Evolutionary conservation across 2,329 filamentous ascomycete genomes (phyloP).

Genomic region (Fusarium solani-melongenae): DNA sequence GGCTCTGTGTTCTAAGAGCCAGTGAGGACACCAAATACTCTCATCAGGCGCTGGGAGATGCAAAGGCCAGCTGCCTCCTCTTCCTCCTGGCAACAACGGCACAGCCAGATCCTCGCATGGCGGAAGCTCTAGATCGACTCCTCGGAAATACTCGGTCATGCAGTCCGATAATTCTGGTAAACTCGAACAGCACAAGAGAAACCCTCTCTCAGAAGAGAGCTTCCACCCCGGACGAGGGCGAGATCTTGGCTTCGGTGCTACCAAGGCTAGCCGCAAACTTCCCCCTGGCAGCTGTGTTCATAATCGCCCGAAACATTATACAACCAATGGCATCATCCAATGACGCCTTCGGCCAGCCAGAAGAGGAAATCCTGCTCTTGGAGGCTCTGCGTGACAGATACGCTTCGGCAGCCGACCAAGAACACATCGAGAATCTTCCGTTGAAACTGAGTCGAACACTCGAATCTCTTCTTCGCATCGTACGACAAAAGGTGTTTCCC

Average conservation of each 20-base stretch:
- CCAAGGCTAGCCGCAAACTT: constrained; percentile 36
- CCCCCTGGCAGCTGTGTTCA: constrained; percentile 38
- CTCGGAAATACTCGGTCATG: constrained; percentile 10
- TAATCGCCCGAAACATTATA: constrained; percentile 26
- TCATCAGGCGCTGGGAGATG: constrained; percentile 21
- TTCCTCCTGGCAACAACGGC: constrained; percentile 36
- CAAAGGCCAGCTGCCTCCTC: constrained; percentile 39
- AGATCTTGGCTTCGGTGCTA: constrained; percentile 13
- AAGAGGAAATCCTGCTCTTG: constrained; percentile 42
- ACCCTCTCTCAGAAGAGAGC: background rate
- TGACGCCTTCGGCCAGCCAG: constrained; percentile 10
- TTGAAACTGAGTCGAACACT: constrained; percentile 35
- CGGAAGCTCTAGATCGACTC: constrained; percentile 24
- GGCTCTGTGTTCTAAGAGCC: constrained; percentile 28
- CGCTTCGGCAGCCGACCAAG: constrained; percentile 25
- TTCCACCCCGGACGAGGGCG: constrained; percentile 8
- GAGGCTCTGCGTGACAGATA: constrained; percentile 39
- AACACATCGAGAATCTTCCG: constrained; percentile 31
- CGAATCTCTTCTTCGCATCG: constrained; percentile 24
- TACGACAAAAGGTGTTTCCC: constrained; percentile 32
- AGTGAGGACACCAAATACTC: constrained; percentile 7
- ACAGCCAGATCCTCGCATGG: constrained; percentile 23
- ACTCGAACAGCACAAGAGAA: background rate
- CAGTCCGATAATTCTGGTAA: background rate
- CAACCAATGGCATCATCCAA: constrained; percentile 32